Base-by-base conservation (phyloP, 768 basidiomycete species). In the Calocera cornea region DNA sequence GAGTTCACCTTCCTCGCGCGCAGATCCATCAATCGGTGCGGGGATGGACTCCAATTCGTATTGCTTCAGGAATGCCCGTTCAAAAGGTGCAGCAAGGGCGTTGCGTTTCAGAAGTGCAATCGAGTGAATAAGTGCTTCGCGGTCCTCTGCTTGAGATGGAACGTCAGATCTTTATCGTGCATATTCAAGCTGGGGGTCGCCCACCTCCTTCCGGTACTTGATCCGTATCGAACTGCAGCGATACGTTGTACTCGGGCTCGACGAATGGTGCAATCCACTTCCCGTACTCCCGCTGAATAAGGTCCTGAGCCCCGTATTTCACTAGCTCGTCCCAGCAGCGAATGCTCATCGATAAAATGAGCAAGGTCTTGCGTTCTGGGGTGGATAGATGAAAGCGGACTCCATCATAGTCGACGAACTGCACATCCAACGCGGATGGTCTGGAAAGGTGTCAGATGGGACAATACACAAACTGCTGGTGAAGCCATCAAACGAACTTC, bases 351-450 rank as follows among this genome's bases (percentile, higher is more conserved):
- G 95, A 98, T 24, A 99, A 83, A 24, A 98, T 80, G 2, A 82
- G 74, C 0, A 89, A 87, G 81, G 95, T 79, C 47, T 69, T 92
- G 75, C 88, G 86, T 27, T 90, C 86, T 1, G 89, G 89, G 0
- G 94, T 94, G 16, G 90, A 90, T 60, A 98, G 78, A 76, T 89
- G 95, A 79, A 97, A 99, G 49, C 93, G 86, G 66, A 97, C 94
- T 64, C 92, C 89, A 75, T 99, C 97, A 72, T 93, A 99, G 79
- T 99, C 97, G 65, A 98, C 97, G 72, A 99, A 99, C 67, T 91
- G 85, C 67, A 98, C 89, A 79, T 99, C 97, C 69, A 97, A 81
- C 34, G 89, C 86, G 5, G 89, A 86, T 16, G 95, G 93, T 76
- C 95, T 99, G 75, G 31, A 66, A 24, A 66, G 34, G 60, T 33